Percentiles rank a stretch among this genome's conserved stretches.
These are phyloP conservation scores for Eimeria acervulina DNA, from an alignment of 169 alveolate genomes.

Conservation along the genomic window DNA sequence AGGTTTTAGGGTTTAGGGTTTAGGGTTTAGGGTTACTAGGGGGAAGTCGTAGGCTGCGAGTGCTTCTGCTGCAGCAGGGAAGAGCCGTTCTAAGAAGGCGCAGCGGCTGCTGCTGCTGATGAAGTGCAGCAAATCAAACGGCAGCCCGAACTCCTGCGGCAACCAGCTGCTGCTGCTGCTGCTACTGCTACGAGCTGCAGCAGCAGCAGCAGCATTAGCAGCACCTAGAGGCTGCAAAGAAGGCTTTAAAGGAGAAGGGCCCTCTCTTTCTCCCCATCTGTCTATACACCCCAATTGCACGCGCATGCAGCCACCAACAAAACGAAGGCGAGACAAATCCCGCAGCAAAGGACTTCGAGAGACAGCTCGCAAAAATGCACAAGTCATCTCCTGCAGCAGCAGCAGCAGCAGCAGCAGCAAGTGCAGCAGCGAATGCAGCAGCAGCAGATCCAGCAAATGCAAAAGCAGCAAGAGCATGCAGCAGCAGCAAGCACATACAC, in stretches of 20 bases:
- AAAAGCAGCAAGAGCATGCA: too few relatives aligned
- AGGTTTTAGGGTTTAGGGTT: neutral
- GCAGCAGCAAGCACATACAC: too few relatives aligned
- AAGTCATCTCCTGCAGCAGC: too few relatives aligned
- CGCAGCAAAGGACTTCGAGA: slow-evolving; percentile 60
- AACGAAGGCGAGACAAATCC: slow-evolving; percentile 65
- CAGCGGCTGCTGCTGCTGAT: neutral
- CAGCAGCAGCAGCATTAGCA: too few relatives aligned
- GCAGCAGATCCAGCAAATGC: too few relatives aligned
- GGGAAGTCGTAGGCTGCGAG: slow-evolving; percentile 45
- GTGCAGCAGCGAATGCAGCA: too few relatives aligned
- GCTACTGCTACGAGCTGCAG: too few relatives aligned
- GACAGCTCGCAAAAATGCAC: slow-evolving; percentile 41
- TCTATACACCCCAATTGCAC: neutral
- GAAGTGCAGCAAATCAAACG: slow-evolving; percentile 32
- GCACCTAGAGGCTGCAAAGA: neutral
- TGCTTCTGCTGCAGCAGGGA: slow-evolving; percentile 37
- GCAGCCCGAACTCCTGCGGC: slow-evolving; percentile 5
- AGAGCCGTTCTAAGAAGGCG: neutral
- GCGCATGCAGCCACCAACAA: neutral
- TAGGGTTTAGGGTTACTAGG: neutral
- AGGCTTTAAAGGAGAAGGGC: neutral
- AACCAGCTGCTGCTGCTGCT: neutral
- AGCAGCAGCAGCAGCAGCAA: too few relatives aligned
- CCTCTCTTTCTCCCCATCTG: neutral